Evolutionary conservation across 116 monocot species (phyloP), one percentile per base, ranked within the genome.

Genomic region (Posidonia oceanica): DNA sequence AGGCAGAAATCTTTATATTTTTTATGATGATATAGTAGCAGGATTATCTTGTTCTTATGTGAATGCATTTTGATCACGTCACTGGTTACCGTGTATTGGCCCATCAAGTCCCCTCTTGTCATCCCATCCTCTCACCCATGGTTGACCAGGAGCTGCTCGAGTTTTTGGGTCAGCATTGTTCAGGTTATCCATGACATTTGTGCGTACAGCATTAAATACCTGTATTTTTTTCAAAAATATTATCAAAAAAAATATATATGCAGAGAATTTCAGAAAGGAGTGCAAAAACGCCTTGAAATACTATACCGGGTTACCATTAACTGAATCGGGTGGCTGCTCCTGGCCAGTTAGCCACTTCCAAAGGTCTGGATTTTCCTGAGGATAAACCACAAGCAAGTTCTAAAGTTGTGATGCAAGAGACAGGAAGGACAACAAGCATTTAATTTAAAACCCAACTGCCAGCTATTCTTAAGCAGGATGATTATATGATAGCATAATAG

Each of bases 91-190:
- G 68, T 75, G 77, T 72, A 63, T 85, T 4, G 97, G 87, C 11
- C 97, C 85, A 64, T 83, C 84, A 38, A 64, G 14, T 22, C 81
- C 85, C 61, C 81, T 74, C 80, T 92, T 89, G 66, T 92, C 92
- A 66, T 92, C 92, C 97, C 97, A 97, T 70, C 92, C 92, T 83
- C 89, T 83, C 10, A 97, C 87, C 97, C 97, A 97, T 63, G 87
- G 97, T 44, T 83, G 92, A 38, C 92, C 92, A 21, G 97, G 92
- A 40, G 69, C 63, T 54, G 89, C 83, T 23, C 87, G 83, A 59
- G 87, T 85, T 55, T 79, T 83, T 3, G 97, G 89, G 56, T 88
- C 72, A 62, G 85, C 58, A 71, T 83, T 72, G 3, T 53, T 79
- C 29, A 97, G 77, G 74, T 92, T 97, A 68, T 75, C 71, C 71